These are phyloP conservation scores for Fusarium sp. DNA, from an alignment of 2,329 filamentous ascomycete genomes.

Conservation along the genomic window DNA sequence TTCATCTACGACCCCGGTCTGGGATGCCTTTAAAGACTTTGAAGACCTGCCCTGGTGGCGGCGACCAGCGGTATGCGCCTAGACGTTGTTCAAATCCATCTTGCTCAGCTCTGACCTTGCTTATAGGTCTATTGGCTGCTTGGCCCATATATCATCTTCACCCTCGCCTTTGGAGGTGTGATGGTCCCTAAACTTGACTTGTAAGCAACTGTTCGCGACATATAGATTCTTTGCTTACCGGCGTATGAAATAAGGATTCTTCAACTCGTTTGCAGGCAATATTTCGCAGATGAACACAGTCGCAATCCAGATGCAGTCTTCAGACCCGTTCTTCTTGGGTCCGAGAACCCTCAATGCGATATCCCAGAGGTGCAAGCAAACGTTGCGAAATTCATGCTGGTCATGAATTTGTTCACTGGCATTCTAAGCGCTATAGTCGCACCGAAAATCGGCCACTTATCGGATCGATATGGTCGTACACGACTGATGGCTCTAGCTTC, in stretches of 20 bases:
- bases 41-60: constrained; percentile 71
- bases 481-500: constrained; percentile 79
- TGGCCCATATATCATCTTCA: constrained; percentile 82
- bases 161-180: constrained; percentile 86
- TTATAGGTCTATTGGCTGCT: constrained; percentile 84
- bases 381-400: constrained; percentile 83
- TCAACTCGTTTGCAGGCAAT: constrained; percentile 83
- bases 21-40: constrained; percentile 69
- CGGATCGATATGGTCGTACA: constrained; percentile 87
- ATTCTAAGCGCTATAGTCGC: constrained; percentile 83
- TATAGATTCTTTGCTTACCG: constrained; percentile 25
- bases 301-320: constrained; percentile 70
- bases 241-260: constrained; percentile 68
- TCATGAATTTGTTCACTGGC: constrained; percentile 79
- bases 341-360: constrained; percentile 82
- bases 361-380: constrained; percentile 81
- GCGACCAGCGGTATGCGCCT: constrained; percentile 67
- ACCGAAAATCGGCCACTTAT: constrained; percentile 85
- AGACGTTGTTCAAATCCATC: background rate
- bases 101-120: constrained; percentile 40
- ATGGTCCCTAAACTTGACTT: constrained; percentile 90
- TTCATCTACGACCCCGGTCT: constrained; percentile 48
- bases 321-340: constrained; percentile 74
- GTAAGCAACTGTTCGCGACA: constrained; percentile 52
- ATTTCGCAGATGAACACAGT: constrained; percentile 76